Evolutionary conservation across 768 basidiomycete genomes (phyloP), one percentile per base, ranked within the genome.

Genomic region (Naganishia onofrii): DNA sequence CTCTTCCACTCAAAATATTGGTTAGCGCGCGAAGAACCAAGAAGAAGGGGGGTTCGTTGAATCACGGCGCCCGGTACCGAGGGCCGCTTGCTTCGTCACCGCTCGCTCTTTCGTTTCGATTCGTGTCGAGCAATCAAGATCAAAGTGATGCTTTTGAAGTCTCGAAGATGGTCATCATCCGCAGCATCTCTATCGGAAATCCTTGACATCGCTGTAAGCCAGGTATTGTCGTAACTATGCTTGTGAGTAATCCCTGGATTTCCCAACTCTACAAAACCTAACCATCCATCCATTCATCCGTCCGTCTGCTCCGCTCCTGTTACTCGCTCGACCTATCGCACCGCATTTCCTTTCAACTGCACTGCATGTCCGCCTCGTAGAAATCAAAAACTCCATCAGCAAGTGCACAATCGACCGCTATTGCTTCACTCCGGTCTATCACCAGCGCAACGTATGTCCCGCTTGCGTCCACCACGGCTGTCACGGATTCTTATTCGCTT

Each of bases 391-490:
- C 60, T 7, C 60, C 60, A 28, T 44, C 38, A 4, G 3, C 60
- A 9, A 42, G 19, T 17, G 60, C 46, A 13, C 60, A 63, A 17
- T 7, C 36, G 10, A 63, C 60, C 36, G 2, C 60, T 26, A 63
- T 63, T 19, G 36, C 60, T 42, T 63, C 60, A 23, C 54, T 80
- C 38, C 66, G 71, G 36, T 68, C 74, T 8, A 77, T 80, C 60
- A 79, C 77, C 0, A 75, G 76, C 15, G 76, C 78, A 1, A 71
- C 74, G 79, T 80, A 67, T 74, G 79, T 76, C 51, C 58, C 17
- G 6, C 13, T 17, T 26, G 29, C 23, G 9, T 32, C 32, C 53
- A 1, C 21, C 21, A 21, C 17, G 28, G 0, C 19, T 36, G 7
- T 23, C 23, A 3, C 1, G 31, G 38, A 28, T 54, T 21, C 54